Percentiles rank a stretch among this genome's conserved stretches.
These are phyloP conservation scores for Eucalyptus sp. DNA, from an alignment of 345 rosid species.

Conservation along the genomic window DNA sequence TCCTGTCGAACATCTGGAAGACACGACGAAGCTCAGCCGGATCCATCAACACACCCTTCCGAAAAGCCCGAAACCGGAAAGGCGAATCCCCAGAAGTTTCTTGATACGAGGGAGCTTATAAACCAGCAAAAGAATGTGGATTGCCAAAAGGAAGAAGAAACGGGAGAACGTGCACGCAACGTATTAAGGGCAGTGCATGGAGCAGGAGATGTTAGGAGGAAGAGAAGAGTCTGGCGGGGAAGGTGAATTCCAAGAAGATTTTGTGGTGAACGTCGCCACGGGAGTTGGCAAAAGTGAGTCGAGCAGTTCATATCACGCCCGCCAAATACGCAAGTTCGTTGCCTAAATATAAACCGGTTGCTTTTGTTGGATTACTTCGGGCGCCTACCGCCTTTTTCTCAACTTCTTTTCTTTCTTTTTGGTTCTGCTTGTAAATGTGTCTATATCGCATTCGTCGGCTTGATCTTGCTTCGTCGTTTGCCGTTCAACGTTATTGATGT, in stretches of 20 bases:
- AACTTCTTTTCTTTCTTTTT: neutral
- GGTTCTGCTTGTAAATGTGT: neutral
- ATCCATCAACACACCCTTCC: conserved; percentile 23
- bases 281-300: neutral
- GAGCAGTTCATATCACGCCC: neutral
- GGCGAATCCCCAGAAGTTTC: neutral
- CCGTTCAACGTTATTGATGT: neutral
- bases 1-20: conserved; percentile 83
- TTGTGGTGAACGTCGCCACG: neutral
- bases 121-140: neutral
- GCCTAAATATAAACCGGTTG: neutral
- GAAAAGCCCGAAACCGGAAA: neutral
- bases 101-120: neutral
- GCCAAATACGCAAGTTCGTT: neutral
- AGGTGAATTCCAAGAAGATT: neutral
- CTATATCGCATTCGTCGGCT: neutral
- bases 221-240: neutral
- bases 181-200: conserved; percentile 20
- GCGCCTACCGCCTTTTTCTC: neutral
- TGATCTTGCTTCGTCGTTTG: neutral
- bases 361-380: neutral
- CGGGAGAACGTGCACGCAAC: neutral
- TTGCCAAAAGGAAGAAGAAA: neutral
- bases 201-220: conserved; percentile 17
- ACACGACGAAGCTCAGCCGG: conserved; percentile 62